phyloP scores from a whole-genome alignment of 2,329 filamentous ascomycete species.

The Beauveria caledonica region DNA sequence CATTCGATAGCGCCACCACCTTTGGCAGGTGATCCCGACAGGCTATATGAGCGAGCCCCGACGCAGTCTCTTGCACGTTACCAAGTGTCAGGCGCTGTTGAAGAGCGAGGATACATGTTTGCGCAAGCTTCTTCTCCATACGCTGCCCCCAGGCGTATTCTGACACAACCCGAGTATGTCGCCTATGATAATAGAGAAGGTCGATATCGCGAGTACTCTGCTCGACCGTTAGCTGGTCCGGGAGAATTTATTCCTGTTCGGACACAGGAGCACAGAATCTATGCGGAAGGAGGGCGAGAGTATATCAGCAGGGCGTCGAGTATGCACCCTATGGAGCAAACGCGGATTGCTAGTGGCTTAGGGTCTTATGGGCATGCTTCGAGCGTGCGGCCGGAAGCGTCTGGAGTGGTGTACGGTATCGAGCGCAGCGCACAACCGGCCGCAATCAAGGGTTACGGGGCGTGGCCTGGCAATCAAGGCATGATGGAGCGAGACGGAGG shows the following conservation, averaged over 20 bases:
- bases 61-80: conserved; percentile 45
- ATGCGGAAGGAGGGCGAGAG: conserved; percentile 42
- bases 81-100: conserved; percentile 35
- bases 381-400: conserved; percentile 31
- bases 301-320: conserved; percentile 49
- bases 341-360: conserved; percentile 32
- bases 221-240: conserved; percentile 35
- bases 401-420: not conserved
- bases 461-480: not conserved
- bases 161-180: conserved; percentile 54
- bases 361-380: conserved; percentile 36
- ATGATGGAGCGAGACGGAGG: not conserved
- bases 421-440: not conserved
- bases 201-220: conserved; percentile 50
- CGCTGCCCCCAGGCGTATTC: conserved; percentile 43
- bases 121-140: conserved; percentile 42
- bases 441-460: not conserved
- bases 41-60: conserved; percentile 58
- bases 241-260: conserved; percentile 42
- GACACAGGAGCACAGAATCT: conserved; percentile 30
- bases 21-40: conserved; percentile 40
- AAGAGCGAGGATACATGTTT: conserved; percentile 44
- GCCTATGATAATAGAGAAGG: conserved; percentile 45
- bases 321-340: conserved; percentile 43
- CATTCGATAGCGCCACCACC: conserved; percentile 46